Evolutionary conservation across 805 yeast genomes (phyloP).

Genomic region (Barnettozyma siamensis): DNA sequence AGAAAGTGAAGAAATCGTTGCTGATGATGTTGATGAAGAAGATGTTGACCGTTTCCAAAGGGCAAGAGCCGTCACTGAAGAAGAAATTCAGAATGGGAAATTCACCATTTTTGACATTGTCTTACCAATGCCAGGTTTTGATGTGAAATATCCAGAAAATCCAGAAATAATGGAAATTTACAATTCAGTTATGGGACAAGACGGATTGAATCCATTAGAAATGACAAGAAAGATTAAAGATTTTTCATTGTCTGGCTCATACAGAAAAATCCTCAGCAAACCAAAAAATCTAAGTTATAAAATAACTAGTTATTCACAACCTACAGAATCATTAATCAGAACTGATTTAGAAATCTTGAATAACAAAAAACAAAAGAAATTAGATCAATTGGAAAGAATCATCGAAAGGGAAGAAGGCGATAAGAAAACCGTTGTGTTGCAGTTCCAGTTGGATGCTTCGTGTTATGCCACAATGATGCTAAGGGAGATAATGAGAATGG

Average conservation of each 20-base stretch:
- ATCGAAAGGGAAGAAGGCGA: slow-evolving; percentile 25
- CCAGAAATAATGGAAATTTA: slow-evolving; percentile 54
- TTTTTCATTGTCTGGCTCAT: slow-evolving; percentile 88
- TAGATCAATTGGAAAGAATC: slow-evolving; percentile 22
- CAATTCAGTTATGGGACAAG: slow-evolving; percentile 67
- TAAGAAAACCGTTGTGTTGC: slow-evolving; percentile 66
- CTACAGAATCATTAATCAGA: slow-evolving; percentile 65
- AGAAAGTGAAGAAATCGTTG: slow-evolving; percentile 19
- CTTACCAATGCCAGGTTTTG: slow-evolving; percentile 95
- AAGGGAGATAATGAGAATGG: slow-evolving; percentile 81
- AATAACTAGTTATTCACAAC: slow-evolving; percentile 53
- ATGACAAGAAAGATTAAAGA: slow-evolving; percentile 86
- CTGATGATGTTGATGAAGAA: slow-evolving; percentile 58
- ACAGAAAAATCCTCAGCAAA: slow-evolving; percentile 64
- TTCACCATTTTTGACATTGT: slow-evolving; percentile 79
- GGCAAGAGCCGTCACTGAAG: slow-evolving; percentile 71
- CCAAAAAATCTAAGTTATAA: slow-evolving; percentile 61
- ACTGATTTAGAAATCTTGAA: slow-evolving; percentile 67
- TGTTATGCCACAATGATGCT: slow-evolving; percentile 98
- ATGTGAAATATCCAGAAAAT: slow-evolving; percentile 78
- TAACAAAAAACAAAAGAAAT: slow-evolving; percentile 24
- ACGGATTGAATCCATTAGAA: slow-evolving; percentile 74
- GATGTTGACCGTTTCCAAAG: slow-evolving; percentile 56
- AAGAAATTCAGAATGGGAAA: slow-evolving; percentile 54
- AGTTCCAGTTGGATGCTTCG: slow-evolving; percentile 74